phyloP scores from a whole-genome alignment of 179 eudicot genomes.

The Spergularia azorica region DNA sequence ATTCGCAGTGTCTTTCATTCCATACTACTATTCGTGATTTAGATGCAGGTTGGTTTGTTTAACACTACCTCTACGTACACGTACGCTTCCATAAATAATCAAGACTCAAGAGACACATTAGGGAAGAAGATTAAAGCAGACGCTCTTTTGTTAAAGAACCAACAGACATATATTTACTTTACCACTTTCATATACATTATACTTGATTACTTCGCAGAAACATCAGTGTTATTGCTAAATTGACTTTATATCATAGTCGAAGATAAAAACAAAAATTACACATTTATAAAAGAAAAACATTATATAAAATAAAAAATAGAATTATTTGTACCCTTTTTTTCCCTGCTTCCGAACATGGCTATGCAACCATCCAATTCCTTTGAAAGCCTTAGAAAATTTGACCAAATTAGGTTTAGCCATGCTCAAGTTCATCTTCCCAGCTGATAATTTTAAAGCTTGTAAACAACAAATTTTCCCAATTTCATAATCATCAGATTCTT shows the following conservation, averaged over 20 bases:
- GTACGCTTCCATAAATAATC: background rate
- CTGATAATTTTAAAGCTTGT: constrained; percentile 73
- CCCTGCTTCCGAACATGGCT: constrained; percentile 44
- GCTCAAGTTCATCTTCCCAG: constrained; percentile 73
- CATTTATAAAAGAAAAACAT: background rate
- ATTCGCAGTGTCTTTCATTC: too few species aligned
- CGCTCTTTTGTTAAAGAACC: constrained; percentile 17
- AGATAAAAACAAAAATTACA: background rate
- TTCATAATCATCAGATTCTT: constrained; percentile 36
- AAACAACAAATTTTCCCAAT: constrained; percentile 65
- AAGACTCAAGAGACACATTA: background rate
- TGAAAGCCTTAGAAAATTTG: constrained; percentile 68
- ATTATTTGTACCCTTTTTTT: constrained; percentile 43
- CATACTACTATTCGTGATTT: too few species aligned
- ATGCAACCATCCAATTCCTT: constrained; percentile 76
- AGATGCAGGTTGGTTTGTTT: too few species aligned
- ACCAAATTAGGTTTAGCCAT: constrained; percentile 60
- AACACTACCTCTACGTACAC: too few species aligned
- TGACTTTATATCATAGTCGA: background rate
- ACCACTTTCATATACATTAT: too few species aligned
- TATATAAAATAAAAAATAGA: background rate
- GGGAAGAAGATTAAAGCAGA: constrained; percentile 14
- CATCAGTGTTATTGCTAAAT: background rate
- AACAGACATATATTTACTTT: background rate
- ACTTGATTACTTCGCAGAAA: too few species aligned